These are phyloP conservation scores for Rhamnella rubrinervis DNA, from an alignment of 331 rosid genomes.

Conservation along the genomic window DNA sequence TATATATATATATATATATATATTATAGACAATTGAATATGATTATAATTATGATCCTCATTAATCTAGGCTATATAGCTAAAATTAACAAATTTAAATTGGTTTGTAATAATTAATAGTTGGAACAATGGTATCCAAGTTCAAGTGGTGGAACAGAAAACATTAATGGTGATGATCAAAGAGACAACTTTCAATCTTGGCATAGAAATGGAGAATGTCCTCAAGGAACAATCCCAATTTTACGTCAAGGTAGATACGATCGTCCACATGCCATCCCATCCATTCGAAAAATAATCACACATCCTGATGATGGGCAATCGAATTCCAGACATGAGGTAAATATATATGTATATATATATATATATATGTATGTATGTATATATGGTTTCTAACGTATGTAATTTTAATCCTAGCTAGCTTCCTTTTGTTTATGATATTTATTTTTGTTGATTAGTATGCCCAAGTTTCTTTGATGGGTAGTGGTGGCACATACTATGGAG, in stretches of 20 bases:
- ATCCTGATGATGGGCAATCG: not conserved
- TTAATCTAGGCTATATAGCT: not conserved
- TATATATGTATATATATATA: too few relatives aligned
- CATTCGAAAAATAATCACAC: not conserved
- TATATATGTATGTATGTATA: too few relatives aligned
- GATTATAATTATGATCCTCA: too few relatives aligned
- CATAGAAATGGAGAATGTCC: slow-evolving; percentile 25
- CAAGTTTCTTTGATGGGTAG: not conserved
- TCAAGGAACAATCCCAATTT: slow-evolving; percentile 27
- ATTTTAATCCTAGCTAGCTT: too few relatives aligned
- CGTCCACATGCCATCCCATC: not conserved
- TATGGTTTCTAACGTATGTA: too few relatives aligned
- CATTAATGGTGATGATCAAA: not conserved
- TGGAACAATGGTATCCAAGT: slow-evolving; percentile 9
- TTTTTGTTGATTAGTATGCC: slow-evolving; percentile 14
- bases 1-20: too few relatives aligned
- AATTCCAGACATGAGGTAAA: not conserved
- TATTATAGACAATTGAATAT: too few relatives aligned
- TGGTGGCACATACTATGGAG: slow-evolving; percentile 21
- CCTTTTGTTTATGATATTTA: too few relatives aligned
- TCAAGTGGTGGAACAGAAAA: not conserved
- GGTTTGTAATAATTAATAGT: not conserved
- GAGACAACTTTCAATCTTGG: slow-evolving; percentile 13
- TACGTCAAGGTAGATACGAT: not conserved
- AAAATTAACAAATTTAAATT: not conserved